Base-by-base conservation (phyloP, 805 yeast species). In the Candida awuae region DNA sequence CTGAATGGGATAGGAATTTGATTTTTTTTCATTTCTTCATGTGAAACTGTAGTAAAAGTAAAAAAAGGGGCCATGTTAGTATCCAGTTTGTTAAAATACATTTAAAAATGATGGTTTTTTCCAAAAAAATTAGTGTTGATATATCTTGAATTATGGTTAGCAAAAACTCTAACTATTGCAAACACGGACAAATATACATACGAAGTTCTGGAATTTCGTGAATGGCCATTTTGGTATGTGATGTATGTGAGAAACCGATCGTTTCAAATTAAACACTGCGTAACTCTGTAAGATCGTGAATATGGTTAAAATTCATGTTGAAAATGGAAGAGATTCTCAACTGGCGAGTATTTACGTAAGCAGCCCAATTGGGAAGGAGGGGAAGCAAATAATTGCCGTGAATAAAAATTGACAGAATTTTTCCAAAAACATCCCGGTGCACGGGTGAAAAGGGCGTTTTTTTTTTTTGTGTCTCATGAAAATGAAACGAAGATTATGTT, bases 1-100 rank as follows among this genome's bases (percentile, higher is more conserved):
- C 95, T 70, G 71, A 79, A 84, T 44, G 73, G 75, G 45, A 85
- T 65, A 17, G 94, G 95, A 41, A 84, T 78, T 57, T 79, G 73
- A 62, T 80, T 67, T 51, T 77, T 71, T 63, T 82, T 85, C 80
- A 84, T 79, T 56, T 84, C 94, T 55, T 84, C 87, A 62, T 79
- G 84, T 40, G 86, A 70, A 49, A 84, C 88, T 80, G 48, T 20
- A 20, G 13, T 19, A 10, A 18, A 29, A 22, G 19, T 10, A 22
- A 28, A 6, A 10, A 13, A 6, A 28, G 8, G 14, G 22, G 13
- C 18, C 18, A 12, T 23, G 20, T n/a, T 32, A 32, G 21, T 17
- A 13, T 22, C 12, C 15, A 6, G 18, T 15, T 12, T 8, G 18
- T 15, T 5, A 15, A 29, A n/a, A n/a, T n/a, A n/a, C n/a, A n/a